Percentiles rank a stretch among this genome's conserved stretches.
These are phyloP conservation scores for Solanum rostratum DNA, from an alignment of 257 asterid species.

Conservation along the genomic window DNA sequence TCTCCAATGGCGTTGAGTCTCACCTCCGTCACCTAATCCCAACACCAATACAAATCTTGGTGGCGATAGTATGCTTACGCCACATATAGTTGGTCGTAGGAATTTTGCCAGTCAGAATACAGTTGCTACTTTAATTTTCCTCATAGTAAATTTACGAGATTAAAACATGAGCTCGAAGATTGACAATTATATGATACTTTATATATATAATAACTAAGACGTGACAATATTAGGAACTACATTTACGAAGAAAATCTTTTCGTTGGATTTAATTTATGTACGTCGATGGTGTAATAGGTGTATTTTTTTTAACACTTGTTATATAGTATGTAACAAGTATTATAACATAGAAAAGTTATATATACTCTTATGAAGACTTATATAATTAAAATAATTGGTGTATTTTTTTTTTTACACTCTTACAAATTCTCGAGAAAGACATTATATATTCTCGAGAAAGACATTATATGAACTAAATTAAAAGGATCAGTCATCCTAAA, in stretches of 20 bases:
- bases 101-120: background rate
- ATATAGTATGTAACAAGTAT: background rate
- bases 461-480: too few relatives aligned
- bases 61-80: background rate
- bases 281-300: background rate
- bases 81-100: background rate
- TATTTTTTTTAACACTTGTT: background rate
- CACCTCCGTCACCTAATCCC: background rate
- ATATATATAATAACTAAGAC: too few relatives aligned
- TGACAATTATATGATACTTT: background rate
- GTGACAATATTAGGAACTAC: background rate
- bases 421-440: too few relatives aligned
- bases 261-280: background rate
- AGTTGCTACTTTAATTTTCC: background rate
- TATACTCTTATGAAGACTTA: background rate
- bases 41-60: background rate
- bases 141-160: background rate
- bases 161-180: background rate
- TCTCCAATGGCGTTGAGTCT: background rate
- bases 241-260: too few relatives aligned
- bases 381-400: too few relatives aligned
- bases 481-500: too few relatives aligned
- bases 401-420: too few relatives aligned
- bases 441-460: too few relatives aligned
- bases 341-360: background rate